Evolutionary conservation across 106 monocot species (phyloP), one percentile per base, ranked within the genome.

Genomic region (Vanilla planifolia): DNA sequence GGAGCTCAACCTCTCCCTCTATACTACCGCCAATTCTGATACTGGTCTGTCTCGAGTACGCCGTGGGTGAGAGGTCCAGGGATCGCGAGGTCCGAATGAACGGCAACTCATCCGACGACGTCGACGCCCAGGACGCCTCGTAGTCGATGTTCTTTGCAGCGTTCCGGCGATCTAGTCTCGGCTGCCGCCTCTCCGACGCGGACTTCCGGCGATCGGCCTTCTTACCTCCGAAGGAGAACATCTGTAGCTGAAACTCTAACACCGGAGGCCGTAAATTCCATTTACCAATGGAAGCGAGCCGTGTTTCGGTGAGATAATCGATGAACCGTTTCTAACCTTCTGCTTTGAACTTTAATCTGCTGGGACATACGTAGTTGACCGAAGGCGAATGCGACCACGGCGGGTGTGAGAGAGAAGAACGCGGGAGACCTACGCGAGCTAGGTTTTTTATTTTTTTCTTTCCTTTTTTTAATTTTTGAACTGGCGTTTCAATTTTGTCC

Each of bases 61-160:
- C 22, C 2, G 64, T 23, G 24, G 43, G 37, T 6, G 37, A 37
- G 16, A 71, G 33, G 26, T 76, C 78, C 8, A 79, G 65, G 13
- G 85, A 85, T 1, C 69, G 50, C 0, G 71, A 55, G 53, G 34
- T 19, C 19, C 68, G 78, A 28, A 55, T 1, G 59, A 6, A 5
- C 37, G 37, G 37, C 19, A 23, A 1, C 3, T 56, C 43, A 33
- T 21, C 15, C 1, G 43, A 16, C 46, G 51, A 28, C 37, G 37
- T 5, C 5, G 37, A 37, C 37, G 37, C 25, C 36, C 17, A 15
- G 29, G 16, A 9, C 16, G 65, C 25, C 14, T 73, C 70, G 72
- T 73, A 88, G 37, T 76, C 73, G 64, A 76, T 71, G 70, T 82
- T 64, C 73, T 78, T 82, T 21, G 26, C 37, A 51, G 88, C 88